Evolutionary conservation across 257 asterid species (phyloP), one percentile per base, ranked within the genome.

Genomic region (Lycium ferocissimum): DNA sequence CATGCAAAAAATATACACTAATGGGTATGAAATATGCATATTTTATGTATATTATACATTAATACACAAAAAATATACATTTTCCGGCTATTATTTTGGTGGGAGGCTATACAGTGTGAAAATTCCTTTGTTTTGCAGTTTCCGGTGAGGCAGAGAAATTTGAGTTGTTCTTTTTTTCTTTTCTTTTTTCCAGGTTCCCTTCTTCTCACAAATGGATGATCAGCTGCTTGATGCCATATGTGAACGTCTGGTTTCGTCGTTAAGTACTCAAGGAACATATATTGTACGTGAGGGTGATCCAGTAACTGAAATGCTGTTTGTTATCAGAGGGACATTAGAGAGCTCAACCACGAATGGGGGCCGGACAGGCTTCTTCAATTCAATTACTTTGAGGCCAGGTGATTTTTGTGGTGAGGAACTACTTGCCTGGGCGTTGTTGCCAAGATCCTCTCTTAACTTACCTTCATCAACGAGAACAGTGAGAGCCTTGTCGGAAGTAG

Each of bases 241-340:
- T 12, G 98, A 95, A 92, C 98, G 97, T 35, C 88, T 95, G 4
- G 86, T 90, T 37, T 92, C 99, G 1, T 90, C 98, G 45, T 83
- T 95, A 38, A 91, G 98, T 89, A 95, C 94, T 4, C 91, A 90
- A 33, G 97, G 95, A 18, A 94, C 95, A 0, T 92, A 86, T 93
- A 95, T 95, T 59, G 98, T 95, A 12, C 98, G 98, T 1, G 98
- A 95, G 90, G 98, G 98, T 3, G 98, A 95, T 87, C 98, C 98
- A 0, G 91, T 91, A 5, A 86, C 91, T 3, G 98, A 94, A 89
- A 95, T 94, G 97, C 91, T 95, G 76, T 95, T 95, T 80, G 76
- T 95, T 12, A 92, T 95, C 38, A 75, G 98, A n/a, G 98, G 98
- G 58, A 88, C 90, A 0, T 85, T 95, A 37, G 95, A 93, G 87